Conservation (phyloP, 306 rosid genomes). For the Lathyrus sativus region DNA sequence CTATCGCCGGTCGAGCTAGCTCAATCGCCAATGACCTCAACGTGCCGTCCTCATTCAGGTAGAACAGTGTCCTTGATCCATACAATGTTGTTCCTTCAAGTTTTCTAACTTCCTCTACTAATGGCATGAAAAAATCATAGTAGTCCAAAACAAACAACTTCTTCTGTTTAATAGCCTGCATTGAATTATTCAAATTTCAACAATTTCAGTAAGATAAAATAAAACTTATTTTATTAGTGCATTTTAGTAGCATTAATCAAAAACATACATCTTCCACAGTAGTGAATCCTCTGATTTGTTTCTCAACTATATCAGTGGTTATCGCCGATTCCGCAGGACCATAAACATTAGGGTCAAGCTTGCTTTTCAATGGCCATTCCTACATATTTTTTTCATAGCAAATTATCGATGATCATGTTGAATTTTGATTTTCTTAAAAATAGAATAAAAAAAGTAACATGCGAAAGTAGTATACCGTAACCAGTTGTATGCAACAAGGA, state of each 20-base stretch:
- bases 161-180: slow-evolving; percentile 65
- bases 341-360: slow-evolving; percentile 64
- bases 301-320: slow-evolving; percentile 60
- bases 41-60: slow-evolving; percentile 51
- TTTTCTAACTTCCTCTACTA: slow-evolving; percentile 60
- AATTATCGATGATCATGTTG: too few relatives aligned
- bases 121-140: slow-evolving; percentile 75
- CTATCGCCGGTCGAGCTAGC: slow-evolving; percentile 68
- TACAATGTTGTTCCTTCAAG: slow-evolving; percentile 68
- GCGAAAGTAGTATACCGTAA: slow-evolving; percentile 53
- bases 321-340: slow-evolving; percentile 74
- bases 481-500: slow-evolving; percentile 65
- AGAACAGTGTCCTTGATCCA: slow-evolving; percentile 78
- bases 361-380: slow-evolving; percentile 96
- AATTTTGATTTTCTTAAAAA: too few relatives aligned
- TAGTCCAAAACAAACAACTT: slow-evolving; percentile 75
- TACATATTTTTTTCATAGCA: slow-evolving; percentile 14
- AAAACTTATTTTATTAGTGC: too few relatives aligned
- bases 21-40: slow-evolving; percentile 74
- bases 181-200: not conserved
- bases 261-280: slow-evolving; percentile 57
- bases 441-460: not conserved
- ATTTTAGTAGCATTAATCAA: not conserved
- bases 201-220: too few relatives aligned
- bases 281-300: slow-evolving; percentile 54